Evolutionary conservation across 2,329 filamentous ascomycete genomes (phyloP), one percentile per base, ranked within the genome.

Genomic region (Aplosporella prunicola): DNA sequence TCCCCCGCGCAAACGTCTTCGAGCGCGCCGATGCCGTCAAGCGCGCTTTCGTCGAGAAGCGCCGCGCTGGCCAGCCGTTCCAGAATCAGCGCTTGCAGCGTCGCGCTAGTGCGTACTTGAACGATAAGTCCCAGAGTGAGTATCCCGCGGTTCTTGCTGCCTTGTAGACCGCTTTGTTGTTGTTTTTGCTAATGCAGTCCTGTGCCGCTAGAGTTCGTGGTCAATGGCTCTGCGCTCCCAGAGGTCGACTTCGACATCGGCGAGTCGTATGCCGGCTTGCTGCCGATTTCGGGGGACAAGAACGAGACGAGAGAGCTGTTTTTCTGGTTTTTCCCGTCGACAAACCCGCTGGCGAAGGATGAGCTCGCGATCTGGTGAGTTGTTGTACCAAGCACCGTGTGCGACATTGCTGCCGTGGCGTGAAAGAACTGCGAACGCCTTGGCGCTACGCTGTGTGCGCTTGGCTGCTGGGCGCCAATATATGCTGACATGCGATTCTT

Each of bases 201-300:
- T n/a, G n/a, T n/a, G n/a, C n/a, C n/a, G n/a, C n/a, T 43, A 78
- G 75, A 69, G 45, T 82, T 77, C 43, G 70, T 67, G 15, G 75
- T 83, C 26, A 72, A 85, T 47, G 76, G 80, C 3, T 69, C 66
- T 2, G 64, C 57, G 1, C 72, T 86, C 32, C 82, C 82, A 0
- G 77, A 83, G 13, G 76, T 86, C 1, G 52, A 69, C 17, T 87
- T 82, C 43, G 80, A 86, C 43, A 62, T 83, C 36, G 70, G 71
- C 15, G 76, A 81, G 56, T 76, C 71, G 0, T 80, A 80, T 46
- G 71, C 76, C n/a, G 77, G 77, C 13, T 53, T 72, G 13, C 53
- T 81, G 18, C 75, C 78, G 5, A 74, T 81, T 35, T 68, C 67
- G 2, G 57, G 61, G 24, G 51, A 63, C 11, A 54, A 62, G 0